Conservation (phyloP, 257 asterid genomes). For the Solanum chmielewskii region DNA sequence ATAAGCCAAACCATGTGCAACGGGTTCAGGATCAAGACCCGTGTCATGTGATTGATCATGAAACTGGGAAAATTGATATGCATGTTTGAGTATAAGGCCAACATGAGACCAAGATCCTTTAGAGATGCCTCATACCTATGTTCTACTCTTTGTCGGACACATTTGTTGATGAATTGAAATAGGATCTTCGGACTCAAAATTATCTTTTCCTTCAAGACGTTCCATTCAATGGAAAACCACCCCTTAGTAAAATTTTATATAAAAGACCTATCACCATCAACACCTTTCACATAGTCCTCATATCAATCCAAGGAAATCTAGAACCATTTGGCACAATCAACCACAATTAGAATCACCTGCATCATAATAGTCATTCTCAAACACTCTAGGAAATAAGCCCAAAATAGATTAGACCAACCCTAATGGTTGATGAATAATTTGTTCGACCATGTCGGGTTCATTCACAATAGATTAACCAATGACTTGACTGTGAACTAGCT, state of each 20-base stretch:
- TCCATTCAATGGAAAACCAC: neutral
- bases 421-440: neutral
- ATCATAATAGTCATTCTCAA: neutral
- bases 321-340: neutral
- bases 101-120: neutral
- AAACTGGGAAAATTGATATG: neutral
- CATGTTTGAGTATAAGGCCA: neutral
- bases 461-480: neutral
- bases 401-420: neutral
- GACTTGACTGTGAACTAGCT: neutral
- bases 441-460: neutral
- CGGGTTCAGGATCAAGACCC: neutral
- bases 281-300: neutral
- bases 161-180: neutral
- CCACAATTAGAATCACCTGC: neutral
- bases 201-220: neutral
- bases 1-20: neutral
- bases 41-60: neutral
- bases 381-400: neutral
- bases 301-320: neutral
- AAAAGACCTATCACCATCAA: no score
- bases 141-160: neutral
- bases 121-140: neutral
- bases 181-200: neutral
- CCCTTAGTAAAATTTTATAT: no score